Percentiles rank a stretch among this genome's conserved stretches.
Evolutionary conservation across 176 grass and related monocot genomes (phyloP).

Genomic region (Aegilops umbellulata): DNA sequence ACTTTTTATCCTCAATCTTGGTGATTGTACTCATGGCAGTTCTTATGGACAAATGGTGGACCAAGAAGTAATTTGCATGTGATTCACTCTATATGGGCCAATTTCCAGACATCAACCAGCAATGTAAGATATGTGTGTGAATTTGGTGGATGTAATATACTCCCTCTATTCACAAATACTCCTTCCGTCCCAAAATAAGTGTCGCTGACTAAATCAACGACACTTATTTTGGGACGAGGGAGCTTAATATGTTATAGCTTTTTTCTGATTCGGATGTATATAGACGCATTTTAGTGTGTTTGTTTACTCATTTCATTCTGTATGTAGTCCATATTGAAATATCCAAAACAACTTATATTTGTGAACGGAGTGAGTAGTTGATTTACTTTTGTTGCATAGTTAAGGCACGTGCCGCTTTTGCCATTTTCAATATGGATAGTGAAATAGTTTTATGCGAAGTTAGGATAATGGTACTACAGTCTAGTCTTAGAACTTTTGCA

Average conservation of each 20-base stretch:
- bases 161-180: too few species aligned
- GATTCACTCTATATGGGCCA: conserved; percentile 91
- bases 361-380: not conserved
- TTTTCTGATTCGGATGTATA: too few species aligned
- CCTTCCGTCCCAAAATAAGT: too few species aligned
- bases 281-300: too few species aligned
- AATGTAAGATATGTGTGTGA: conserved; percentile 60
- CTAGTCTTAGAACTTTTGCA: conserved; percentile 4
- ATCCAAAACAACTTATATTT: too few species aligned
- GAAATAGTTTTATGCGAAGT: conserved; percentile 10
- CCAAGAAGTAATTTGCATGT: conserved; percentile 57
- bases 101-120: conserved; percentile 91
- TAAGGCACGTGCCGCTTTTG: not conserved
- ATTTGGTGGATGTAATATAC: conserved; percentile 25
- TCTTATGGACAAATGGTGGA: conserved; percentile 83
- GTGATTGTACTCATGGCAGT: conserved; percentile 43
- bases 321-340: too few species aligned
- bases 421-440: conserved; percentile 14
- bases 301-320: too few species aligned
- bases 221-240: too few species aligned
- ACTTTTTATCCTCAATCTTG: conserved; percentile 30
- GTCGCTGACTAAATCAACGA: too few species aligned
- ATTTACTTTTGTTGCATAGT: conserved; percentile 4
- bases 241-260: too few species aligned
- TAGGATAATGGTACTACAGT: not conserved